Evolutionary conservation across 371 early-diverging fungal genomes (phyloP).

Genomic region (Entomophthora muscae): DNA sequence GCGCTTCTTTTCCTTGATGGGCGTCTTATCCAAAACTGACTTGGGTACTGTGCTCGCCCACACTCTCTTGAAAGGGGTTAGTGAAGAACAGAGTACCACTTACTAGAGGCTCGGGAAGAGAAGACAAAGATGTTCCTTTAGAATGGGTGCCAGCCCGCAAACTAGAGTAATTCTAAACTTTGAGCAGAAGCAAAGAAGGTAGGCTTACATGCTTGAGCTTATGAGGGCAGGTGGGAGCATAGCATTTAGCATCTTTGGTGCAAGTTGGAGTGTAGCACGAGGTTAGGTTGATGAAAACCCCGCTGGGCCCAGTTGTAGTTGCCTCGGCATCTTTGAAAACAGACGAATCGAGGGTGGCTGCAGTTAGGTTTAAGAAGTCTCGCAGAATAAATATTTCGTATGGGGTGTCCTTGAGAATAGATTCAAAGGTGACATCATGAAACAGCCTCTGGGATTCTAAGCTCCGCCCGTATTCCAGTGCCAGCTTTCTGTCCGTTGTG

Average conservation of each 20-base stretch:
- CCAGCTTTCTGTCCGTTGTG: constrained; percentile 69
- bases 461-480: constrained; percentile 66
- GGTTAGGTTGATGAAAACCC: constrained; percentile 70
- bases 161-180: constrained; percentile 2
- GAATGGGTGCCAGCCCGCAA: constrained; percentile 1
- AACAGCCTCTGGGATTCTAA: constrained; percentile 75
- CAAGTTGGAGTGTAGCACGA: constrained; percentile 88
- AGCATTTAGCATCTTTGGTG: constrained; percentile 55
- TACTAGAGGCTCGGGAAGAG: background rate
- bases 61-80: constrained; percentile 15
- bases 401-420: constrained; percentile 57
- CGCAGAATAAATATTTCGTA: constrained; percentile 63
- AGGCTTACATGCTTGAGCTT: constrained; percentile 26
- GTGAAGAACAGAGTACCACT: background rate
- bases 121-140: background rate
- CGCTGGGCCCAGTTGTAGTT: constrained; percentile 20
- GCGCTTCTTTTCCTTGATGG: constrained; percentile 55
- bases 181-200: background rate
- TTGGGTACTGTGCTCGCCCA: constrained; percentile 45
- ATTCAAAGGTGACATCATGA: constrained; percentile 73
- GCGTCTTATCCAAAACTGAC: constrained; percentile 45
- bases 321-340: constrained; percentile 11
- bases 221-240: constrained; percentile 66
- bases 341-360: constrained; percentile 2
- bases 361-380: background rate